Evolutionary conservation across 495 filamentous ascomycete genomes (phyloP).

Genomic region (Lentithecium fluviatile): DNA sequence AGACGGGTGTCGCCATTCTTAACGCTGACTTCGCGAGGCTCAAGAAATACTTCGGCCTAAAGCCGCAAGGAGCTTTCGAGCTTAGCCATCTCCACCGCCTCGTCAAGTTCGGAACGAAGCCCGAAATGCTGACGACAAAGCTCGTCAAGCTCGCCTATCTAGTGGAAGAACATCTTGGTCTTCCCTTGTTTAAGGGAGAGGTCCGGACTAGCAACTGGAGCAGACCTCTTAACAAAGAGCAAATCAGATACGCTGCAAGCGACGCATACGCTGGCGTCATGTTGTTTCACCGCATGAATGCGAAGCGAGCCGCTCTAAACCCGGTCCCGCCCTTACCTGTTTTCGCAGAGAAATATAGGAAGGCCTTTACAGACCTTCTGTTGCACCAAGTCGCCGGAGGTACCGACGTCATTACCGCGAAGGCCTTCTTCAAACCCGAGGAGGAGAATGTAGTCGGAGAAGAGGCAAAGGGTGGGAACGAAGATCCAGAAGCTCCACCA

Average conservation of each 20-base stretch:
- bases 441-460: not conserved
- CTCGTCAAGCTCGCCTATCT: conserved; percentile 65
- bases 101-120: conserved; percentile 58
- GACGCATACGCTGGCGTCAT: conserved; percentile 80
- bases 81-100: conserved; percentile 77
- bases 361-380: not conserved
- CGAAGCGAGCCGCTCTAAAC: conserved; percentile 60
- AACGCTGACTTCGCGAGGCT: conserved; percentile 72
- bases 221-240: conserved; percentile 55
- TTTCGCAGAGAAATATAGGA: conserved; percentile 59
- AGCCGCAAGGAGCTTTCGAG: conserved; percentile 68
- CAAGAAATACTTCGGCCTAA: conserved; percentile 60
- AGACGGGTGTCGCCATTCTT: conserved; percentile 68
- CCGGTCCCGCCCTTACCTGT: conserved; percentile 69
- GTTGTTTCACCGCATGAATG: conserved; percentile 67
- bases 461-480: not conserved
- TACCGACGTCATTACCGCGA: not conserved
- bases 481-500: not conserved
- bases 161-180: conserved; percentile 65
- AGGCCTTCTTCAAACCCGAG: not conserved
- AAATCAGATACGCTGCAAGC: conserved; percentile 76
- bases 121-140: conserved; percentile 61
- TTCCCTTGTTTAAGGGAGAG: conserved; percentile 73
- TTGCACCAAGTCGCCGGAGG: not conserved
- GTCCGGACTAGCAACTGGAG: conserved; percentile 72